phyloP scores from a whole-genome alignment of 2,329 filamentous ascomycete species.

The Verticillium albo-atrum region DNA sequence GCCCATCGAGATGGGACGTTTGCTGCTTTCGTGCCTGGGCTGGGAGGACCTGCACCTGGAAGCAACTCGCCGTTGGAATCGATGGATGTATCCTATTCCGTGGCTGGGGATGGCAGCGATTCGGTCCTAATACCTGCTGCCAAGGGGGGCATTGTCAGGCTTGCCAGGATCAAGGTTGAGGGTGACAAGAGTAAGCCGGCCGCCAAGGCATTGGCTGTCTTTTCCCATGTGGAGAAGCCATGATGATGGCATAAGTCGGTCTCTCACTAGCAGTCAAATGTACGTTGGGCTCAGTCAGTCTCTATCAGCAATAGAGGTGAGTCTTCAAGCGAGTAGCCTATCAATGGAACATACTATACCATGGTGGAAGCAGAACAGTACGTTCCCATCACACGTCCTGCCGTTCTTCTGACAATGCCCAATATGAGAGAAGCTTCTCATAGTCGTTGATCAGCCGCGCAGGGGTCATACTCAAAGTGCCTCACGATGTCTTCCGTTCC shows the following conservation, averaged over 20 bases:
- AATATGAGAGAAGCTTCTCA: too few species aligned
- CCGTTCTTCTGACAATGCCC: too few species aligned
- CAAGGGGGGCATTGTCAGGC: conserved; percentile 1
- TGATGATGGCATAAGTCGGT: not conserved
- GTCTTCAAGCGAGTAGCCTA: too few species aligned
- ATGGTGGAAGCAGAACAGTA: too few species aligned
- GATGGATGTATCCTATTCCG: not conserved
- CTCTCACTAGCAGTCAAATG: too few species aligned
- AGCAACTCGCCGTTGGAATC: not conserved
- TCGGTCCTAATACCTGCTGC: conserved; percentile 2
- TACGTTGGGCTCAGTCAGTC: too few species aligned
- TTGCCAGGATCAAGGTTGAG: conserved; percentile 9
- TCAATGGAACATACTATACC: too few species aligned
- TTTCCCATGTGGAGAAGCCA: not conserved
- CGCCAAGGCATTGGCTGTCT: conserved; percentile 1
- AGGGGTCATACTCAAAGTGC: too few species aligned
- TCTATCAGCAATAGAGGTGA: too few species aligned
- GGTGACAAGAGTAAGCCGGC: conserved; percentile 5
- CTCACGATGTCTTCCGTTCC: too few species aligned
- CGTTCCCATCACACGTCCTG: too few species aligned
- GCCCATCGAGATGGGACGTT: not conserved
- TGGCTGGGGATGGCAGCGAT: conserved; percentile 1
- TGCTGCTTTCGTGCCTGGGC: not conserved
- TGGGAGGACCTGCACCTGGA: not conserved
- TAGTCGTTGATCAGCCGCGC: too few species aligned